Evolutionary conservation across 2,329 filamentous ascomycete genomes (phyloP), one percentile per base, ranked within the genome.

Genomic region (Claviceps quebecensis): DNA sequence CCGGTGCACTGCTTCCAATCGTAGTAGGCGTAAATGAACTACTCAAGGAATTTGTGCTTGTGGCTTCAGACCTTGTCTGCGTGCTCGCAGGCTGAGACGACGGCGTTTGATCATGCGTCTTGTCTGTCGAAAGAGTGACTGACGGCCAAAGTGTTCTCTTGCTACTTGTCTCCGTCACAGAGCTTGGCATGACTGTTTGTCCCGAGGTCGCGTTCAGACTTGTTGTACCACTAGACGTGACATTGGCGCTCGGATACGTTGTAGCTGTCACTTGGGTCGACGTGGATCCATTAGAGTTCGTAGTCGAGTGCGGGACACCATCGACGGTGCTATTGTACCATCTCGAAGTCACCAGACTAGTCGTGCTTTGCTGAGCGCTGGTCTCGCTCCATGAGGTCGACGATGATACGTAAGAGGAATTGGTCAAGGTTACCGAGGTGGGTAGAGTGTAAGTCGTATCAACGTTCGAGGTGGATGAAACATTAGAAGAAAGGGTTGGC

Each of bases 311-410:
- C 34, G 47, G 37, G 14, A 11, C 19, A 14, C n/a, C 37, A 29
- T 9, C 23, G 16, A 26, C 29, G 13, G 36, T 50, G 38, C 44
- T 53, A 38, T 44, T 50, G 23, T 53, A 19, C 48, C 51, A 47
- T 26, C 36, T 14, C 11, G 47, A 45, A 29, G 43, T 41, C 16
- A 36, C 37, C 14, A 40, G 16, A 22, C 43, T 47, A n/a, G 37
- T 26, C 5, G 44, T 41, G 5, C 29, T 29, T 38, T 36, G n/a
- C 29, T 36, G 19, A 9, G 47, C 13, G n/a, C 40, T 49, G 23
- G 47, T 49, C 39, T 11, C 37, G 9, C 36, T 19, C 23, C 41
- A 36, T 1, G 14, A n/a, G 4, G 47, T 53, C 8, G 43, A 49
- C 4, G 43, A 44, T 38, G 41, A 29, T 22, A 22, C 16, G 29